Percentiles rank a stretch among this genome's conserved stretches.
phyloP scores from a whole-genome alignment of 129 eudicot genomes.

The Tagetes patula region DNA sequence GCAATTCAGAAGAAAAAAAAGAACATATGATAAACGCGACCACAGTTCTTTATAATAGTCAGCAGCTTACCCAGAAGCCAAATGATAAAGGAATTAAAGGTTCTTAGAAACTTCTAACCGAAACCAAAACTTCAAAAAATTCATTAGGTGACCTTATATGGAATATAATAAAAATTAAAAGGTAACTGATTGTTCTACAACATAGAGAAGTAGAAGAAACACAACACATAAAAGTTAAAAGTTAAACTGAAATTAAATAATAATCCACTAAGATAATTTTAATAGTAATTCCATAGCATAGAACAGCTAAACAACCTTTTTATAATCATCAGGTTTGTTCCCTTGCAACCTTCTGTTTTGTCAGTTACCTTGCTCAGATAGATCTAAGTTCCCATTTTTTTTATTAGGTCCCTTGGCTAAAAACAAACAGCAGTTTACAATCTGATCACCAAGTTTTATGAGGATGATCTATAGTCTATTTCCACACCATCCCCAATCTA shows the following conservation, averaged over 20 bases:
- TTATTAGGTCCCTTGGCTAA: constrained; percentile 2
- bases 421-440: constrained; percentile 25
- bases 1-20: not conserved
- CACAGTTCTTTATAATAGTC: not conserved
- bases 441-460: constrained; percentile 7
- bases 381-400: constrained; percentile 18
- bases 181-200: not conserved
- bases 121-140: constrained; percentile 13
- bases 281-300: constrained; percentile 38
- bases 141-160: not conserved
- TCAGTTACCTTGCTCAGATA: constrained; percentile 25
- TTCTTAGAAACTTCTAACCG: constrained; percentile 17
- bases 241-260: not conserved
- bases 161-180: not conserved
- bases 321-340: constrained; percentile 29
- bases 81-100: constrained; percentile 10
- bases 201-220: constrained; percentile 32
- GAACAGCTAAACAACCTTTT: constrained; percentile 28
- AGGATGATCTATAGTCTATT: too few species aligned
- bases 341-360: constrained; percentile 33
- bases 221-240: constrained; percentile 40
- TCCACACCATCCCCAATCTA: too few species aligned
- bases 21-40: not conserved
- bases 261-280: constrained; percentile 11
- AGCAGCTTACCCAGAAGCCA: constrained; percentile 20